phyloP scores from a whole-genome alignment of 257 asterid genomes.

The Vinca minor region DNA sequence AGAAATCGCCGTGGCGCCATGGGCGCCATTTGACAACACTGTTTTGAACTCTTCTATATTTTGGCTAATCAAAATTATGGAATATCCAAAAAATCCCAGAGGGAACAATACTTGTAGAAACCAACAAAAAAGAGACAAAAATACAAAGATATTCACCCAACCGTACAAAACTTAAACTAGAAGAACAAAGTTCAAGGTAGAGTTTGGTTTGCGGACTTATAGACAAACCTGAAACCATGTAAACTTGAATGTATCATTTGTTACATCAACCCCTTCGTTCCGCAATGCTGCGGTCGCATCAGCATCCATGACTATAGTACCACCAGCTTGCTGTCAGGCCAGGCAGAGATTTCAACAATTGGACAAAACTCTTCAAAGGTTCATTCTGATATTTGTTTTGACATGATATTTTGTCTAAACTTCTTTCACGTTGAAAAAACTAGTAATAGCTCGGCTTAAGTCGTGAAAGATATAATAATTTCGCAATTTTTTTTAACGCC shows the following conservation, averaged over 20 bases:
- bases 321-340: slow-evolving; percentile 62
- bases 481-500: not conserved
- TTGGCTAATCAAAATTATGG: too few species aligned
- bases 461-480: too few species aligned
- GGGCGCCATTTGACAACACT: too few species aligned
- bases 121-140: not conserved
- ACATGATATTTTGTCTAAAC: not conserved
- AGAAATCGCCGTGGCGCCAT: too few species aligned
- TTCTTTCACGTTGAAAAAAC: not conserved
- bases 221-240: slow-evolving; percentile 75
- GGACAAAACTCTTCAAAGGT: not conserved
- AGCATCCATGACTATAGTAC: slow-evolving; percentile 77
- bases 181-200: not conserved
- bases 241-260: slow-evolving; percentile 76
- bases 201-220: not conserved
- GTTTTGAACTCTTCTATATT: not conserved
- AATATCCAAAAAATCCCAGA: too few species aligned
- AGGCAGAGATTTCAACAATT: slow-evolving; percentile 5
- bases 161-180: not conserved
- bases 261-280: slow-evolving; percentile 61
- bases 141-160: not conserved
- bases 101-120: too few species aligned
- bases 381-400: not conserved
- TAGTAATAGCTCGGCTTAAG: not conserved
- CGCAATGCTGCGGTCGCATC: slow-evolving; percentile 80